Conservation (phyloP, 495 filamentous ascomycete genomes). For the Talaromyces stipitatus region DNA sequence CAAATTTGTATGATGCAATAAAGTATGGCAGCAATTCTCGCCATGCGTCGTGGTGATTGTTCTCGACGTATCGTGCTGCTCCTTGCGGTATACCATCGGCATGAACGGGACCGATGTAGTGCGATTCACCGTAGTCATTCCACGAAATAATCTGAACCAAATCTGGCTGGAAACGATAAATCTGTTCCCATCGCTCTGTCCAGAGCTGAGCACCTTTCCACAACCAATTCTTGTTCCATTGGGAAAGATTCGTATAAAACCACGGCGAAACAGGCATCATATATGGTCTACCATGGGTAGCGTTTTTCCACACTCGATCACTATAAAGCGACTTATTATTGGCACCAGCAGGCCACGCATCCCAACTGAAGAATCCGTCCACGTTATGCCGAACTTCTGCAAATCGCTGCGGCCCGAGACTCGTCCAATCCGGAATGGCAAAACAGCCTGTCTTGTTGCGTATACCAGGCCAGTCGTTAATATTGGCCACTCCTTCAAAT, state of each 20-base stretch:
- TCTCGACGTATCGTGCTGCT: constrained; percentile 39
- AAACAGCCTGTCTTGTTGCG: constrained; percentile 41
- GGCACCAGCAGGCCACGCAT: constrained; percentile 62
- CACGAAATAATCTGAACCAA: constrained; percentile 57
- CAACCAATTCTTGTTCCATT: constrained; percentile 67
- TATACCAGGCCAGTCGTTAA: constrained; percentile 51
- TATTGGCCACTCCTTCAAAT: constrained; percentile 56
- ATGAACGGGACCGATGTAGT: constrained; percentile 59
- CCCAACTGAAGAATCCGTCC: constrained; percentile 63
- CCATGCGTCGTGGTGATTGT: constrained; percentile 49
- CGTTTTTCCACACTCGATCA: constrained; percentile 47
- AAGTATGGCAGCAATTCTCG: constrained; percentile 52
- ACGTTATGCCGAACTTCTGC: constrained; percentile 36
- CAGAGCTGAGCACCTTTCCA: constrained; percentile 65
- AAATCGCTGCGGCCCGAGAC: constrained; percentile 45
- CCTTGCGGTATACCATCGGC: constrained; percentile 40
- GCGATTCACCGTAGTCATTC: constrained; percentile 74
- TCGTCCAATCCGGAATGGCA: constrained; percentile 59
- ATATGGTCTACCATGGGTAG: constrained; percentile 51
- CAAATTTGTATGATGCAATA: constrained; percentile 56
- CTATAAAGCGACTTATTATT: constrained; percentile 41
- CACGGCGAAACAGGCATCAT: constrained; percentile 78
- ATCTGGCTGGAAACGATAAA: constrained; percentile 53
- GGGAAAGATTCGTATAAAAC: constrained; percentile 66
- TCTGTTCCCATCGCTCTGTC: constrained; percentile 67